Evolutionary conservation across 1,284 basidiomycete species (phyloP), one percentile per base, ranked within the genome.

Genomic region (Trichosporon ovoides): DNA sequence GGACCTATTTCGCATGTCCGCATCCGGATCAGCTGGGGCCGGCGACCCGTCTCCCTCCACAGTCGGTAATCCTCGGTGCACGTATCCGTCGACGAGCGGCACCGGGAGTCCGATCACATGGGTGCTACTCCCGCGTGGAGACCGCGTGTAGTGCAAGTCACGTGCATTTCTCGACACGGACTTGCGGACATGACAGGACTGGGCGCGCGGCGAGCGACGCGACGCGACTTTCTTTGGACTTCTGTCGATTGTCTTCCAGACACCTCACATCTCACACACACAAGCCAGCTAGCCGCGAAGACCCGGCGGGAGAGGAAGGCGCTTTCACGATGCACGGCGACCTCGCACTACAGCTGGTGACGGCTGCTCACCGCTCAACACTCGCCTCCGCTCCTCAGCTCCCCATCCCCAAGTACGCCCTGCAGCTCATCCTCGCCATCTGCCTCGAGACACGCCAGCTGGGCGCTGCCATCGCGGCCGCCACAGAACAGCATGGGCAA

Each of bases 381-480:
- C 84, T 86, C 40, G 87, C 89, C 0, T 87, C 91, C 65, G 86
- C 87, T 2, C 69, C 74, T 14, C 74, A 75, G 61, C 68, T 73
- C 22, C 74, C 73, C 12, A 81, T 98, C 19, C 83, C 91, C 60
- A 95, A 95, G 66, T 98, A 98, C 82, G 92, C 94, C 75, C 89
- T 93, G 71, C 81, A 85, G 52, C 84, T 91, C 65, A 88, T 98
- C 36, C 87, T 93, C 53, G 82, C 85, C 38, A 83, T 97, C 73
- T 83, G 91, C 64, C 85, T 94, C 64, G 95, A 98, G 75, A 91
- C 93, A 60, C 89, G 92, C 68, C 88, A 90, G 68, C 86, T 96
- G 64, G 89, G 78, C 33, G 66, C 74, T 3, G 75, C 77, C 35
- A 78, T 81, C 58, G 69, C 66, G 20, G 52, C 66, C 11, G 69